These are phyloP conservation scores for Straminergon stramineum DNA, from an alignment of 225 moss, liverwort and hornwort genomes.

Conservation along the genomic window DNA sequence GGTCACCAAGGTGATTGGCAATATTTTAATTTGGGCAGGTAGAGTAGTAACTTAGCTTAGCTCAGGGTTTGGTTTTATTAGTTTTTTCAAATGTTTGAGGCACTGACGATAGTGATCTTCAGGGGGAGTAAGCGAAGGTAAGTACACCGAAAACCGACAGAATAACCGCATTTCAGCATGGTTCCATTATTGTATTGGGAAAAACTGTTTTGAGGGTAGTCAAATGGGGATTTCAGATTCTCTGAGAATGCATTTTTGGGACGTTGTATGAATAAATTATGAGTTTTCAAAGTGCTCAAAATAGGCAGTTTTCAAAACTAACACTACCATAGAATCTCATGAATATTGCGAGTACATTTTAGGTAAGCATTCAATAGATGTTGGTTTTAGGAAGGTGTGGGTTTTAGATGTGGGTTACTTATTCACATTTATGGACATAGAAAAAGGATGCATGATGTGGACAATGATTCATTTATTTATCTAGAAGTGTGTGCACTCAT, in stretches of 20 bases:
- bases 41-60: rapidly evolving
- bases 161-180: background rate
- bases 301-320: rapidly evolving
- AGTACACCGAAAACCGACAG: background rate
- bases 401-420: background rate
- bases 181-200: background rate
- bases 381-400: background rate
- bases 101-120: background rate
- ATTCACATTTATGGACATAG: background rate
- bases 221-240: background rate
- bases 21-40: background rate
- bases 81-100: no score
- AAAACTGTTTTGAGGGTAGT: background rate
- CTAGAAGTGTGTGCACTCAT: background rate
- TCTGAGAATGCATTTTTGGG: background rate
- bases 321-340: background rate
- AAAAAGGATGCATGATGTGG: background rate
- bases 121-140: no score
- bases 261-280: no score
- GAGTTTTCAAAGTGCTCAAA: background rate
- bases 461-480: background rate
- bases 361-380: background rate
- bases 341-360: background rate
- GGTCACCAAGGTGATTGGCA: background rate
- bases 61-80: background rate